Evolutionary conservation across 208 protist genomes (phyloP).

Genomic region (Leishmania tarentolae): DNA sequence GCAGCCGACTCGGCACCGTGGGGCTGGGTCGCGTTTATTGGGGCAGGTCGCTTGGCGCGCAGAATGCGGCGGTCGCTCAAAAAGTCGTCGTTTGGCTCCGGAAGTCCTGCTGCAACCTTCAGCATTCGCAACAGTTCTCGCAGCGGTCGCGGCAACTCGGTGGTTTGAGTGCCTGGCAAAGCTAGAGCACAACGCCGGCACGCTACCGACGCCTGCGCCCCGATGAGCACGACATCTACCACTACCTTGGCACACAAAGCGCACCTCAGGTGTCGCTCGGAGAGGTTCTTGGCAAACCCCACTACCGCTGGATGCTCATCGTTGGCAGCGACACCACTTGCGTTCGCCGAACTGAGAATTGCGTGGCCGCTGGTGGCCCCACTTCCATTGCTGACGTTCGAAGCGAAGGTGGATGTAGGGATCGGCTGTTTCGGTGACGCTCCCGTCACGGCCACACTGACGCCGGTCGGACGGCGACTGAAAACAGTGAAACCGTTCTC

Average conservation of each 20-base stretch:
- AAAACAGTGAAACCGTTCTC: conserved; percentile 27
- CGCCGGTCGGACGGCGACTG: conserved; percentile 8
- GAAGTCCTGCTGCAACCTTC: conserved; percentile 16
- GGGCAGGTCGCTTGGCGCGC: conserved; percentile 15
- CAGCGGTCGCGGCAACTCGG: conserved; percentile 47
- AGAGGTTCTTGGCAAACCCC: conserved; percentile 38
- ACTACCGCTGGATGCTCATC: conserved; percentile 5
- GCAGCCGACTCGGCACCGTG: neutral
- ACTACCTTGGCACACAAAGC: conserved; percentile 48
- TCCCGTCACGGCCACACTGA: neutral
- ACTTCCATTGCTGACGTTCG: neutral
- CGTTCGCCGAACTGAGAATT: neutral
- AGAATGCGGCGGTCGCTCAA: conserved; percentile 21
- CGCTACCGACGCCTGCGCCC: conserved; percentile 35
- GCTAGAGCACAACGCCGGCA: conserved; percentile 53
- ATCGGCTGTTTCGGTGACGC: neutral
- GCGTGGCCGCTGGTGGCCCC: neutral
- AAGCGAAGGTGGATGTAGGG: neutral
- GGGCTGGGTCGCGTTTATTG: neutral
- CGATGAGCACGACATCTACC: conserved; percentile 56
- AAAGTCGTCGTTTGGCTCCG: conserved; percentile 8
- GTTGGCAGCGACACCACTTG: neutral
- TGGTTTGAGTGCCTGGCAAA: conserved; percentile 16
- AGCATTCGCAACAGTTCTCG: conserved; percentile 20
- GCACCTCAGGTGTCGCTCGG: conserved; percentile 52